Evolutionary conservation across 2,329 filamentous ascomycete species (phyloP), one percentile per base, ranked within the genome.

Genomic region (Daldinia sp.): DNA sequence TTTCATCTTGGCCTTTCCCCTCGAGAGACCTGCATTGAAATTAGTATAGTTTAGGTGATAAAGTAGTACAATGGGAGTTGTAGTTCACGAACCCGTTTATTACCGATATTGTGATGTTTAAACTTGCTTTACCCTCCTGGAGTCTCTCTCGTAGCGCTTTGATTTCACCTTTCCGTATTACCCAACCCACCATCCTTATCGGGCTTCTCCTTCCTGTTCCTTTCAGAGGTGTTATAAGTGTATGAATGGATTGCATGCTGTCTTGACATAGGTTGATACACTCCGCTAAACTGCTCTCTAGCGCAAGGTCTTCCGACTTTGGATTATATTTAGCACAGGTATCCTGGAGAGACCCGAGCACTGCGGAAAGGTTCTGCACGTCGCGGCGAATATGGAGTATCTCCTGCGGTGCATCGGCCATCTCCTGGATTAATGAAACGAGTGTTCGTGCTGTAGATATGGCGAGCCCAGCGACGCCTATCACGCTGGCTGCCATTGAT

Each of bases 51-150:
- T 44, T 18, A 7, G 26, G 20, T 6, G 15, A 33, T 37, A 13
- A 28, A 12, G 20, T 33, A 33, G 3, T 30, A 12, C n/a, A 20
- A 20, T 13, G 10, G 20, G 18, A 10, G n/a, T n/a, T 15, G 4
- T 13, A 42, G 41, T 10, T 44, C 18, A 59, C 61, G 54, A 59
- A 64, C 61, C 55, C 55, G 10, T 59, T 64, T 6, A 64, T 56
- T 53, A 55, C 30, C n/a, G 55, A 64, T 54, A 64, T 54, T 2
- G 55, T 64, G n/a, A 65, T 65, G n/a, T 65, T 65, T 7, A 65
- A 50, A 56, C 62, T 60, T 41, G 50, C 39, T 58, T 65, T 65
- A 23, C 50, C 26, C 46, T 64, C 61, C 18, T 59, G 61, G 13
- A 64, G 30, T 37, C 61, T 64, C 37, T 64, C 61, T 26, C 61